Base-by-base conservation (phyloP, 805 yeast genomes). In the Pichia deserticola region DNA sequence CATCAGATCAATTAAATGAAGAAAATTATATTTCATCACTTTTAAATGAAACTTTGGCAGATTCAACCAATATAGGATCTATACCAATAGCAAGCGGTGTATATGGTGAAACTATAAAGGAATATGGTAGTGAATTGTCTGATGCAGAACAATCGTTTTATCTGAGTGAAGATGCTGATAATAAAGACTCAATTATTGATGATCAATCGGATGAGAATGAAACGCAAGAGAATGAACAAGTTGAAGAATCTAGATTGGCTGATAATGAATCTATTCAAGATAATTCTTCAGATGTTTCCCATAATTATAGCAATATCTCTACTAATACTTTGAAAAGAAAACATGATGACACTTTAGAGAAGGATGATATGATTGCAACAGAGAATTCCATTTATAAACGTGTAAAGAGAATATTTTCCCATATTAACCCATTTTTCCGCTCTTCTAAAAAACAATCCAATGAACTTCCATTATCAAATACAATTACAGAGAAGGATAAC, bases 121-220 rank as follows among this genome's bases (percentile, higher is more conserved):
- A 45, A 25, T 42, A 39, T 3, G 45, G 39, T 11, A 37, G 29
- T 11, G 46, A 42, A 33, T 10, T 38, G 2, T 30, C 38, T 4
- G 46, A 36, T 35, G 52, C 37, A 13, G 49, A 49, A 40, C 51
- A 49, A 36, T 44, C 51, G 7, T 49, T 49, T 37, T 49, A 49
- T 27, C 13, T 40, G 20, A 39, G 2, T 30, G 32, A 30, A 30
- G 32, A 30, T 7, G 9, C 9, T 30, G 32, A 30, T 30, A 30
- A 30, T 30, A 3, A 7, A 30, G 32, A 30, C 3, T 20, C 20
- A 20, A 9, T 7, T 30, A 7, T 30, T 30, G 9, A 30, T 30
- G 32, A 30, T 7, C 9, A 30, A 9, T 30, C 32, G 3, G 38
- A 38, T 28, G 53, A 38, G 9, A 48, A 36, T 15, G 44, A 45